Conservation (phyloP, 176 grass and related monocot species). For the Ananas comosus region DNA sequence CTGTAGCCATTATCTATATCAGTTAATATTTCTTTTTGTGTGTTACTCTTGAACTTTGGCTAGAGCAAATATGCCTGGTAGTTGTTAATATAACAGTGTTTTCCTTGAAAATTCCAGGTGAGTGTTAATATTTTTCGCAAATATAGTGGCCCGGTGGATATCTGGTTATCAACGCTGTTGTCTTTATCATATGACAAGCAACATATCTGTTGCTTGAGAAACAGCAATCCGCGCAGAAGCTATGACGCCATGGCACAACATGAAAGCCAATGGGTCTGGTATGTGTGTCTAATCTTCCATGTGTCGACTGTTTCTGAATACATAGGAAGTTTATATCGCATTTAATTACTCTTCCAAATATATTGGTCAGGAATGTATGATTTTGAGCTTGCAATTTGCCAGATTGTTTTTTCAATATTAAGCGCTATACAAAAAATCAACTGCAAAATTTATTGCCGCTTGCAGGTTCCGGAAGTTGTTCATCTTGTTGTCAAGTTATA, state of each 20-base stretch:
- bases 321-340: not conserved
- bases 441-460: not conserved
- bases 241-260: slow-evolving; percentile 59
- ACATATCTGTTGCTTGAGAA: slow-evolving; percentile 32
- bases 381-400: no score
- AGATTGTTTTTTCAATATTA: no score
- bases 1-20: not conserved
- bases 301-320: not conserved
- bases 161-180: slow-evolving; percentile 39
- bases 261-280: slow-evolving; percentile 75
- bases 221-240: slow-evolving; percentile 40
- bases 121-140: slow-evolving; percentile 55
- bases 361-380: not conserved
- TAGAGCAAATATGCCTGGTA: not conserved
- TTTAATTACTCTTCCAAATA: not conserved
- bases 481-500: slow-evolving; percentile 49
- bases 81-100: slow-evolving; percentile 5
- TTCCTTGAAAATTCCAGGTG: slow-evolving; percentile 33
- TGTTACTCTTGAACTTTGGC: not conserved
- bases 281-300: slow-evolving; percentile 10
- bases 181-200: slow-evolving; percentile 21
- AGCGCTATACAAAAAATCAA: no score
- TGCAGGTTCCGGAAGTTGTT: slow-evolving; percentile 67
- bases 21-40: not conserved
- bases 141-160: slow-evolving; percentile 54